Evolutionary conservation across 305 asterid genomes (phyloP).

Genomic region (Solanum aculeatissimum): DNA sequence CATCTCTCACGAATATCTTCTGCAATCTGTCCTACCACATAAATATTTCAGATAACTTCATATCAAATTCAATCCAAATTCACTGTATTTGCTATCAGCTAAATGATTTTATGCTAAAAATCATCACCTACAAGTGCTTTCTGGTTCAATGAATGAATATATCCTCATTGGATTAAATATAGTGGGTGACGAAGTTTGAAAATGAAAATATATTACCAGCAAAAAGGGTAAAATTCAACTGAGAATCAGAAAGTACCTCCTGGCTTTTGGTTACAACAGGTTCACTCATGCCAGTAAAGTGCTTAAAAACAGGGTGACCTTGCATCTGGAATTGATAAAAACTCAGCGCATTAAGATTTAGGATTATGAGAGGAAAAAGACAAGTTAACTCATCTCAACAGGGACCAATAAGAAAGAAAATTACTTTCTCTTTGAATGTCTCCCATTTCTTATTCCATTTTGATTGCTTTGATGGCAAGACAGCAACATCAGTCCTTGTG

Average conservation of each 20-base stretch:
- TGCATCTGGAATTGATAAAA: slow-evolving; percentile 46
- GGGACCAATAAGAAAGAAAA: not conserved
- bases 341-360: not conserved
- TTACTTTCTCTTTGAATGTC: slow-evolving; percentile 67
- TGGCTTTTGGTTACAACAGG: slow-evolving; percentile 82
- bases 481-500: slow-evolving; percentile 62
- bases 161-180: not conserved
- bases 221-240: not conserved
- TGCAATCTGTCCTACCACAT: slow-evolving; percentile 47
- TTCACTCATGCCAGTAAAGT: slow-evolving; percentile 58
- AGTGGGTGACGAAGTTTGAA: not conserved
- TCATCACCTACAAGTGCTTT: not conserved
- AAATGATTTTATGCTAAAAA: not conserved
- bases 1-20: slow-evolving; percentile 91
- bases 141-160: not conserved
- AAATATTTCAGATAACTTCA: not conserved
- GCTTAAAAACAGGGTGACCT: slow-evolving; percentile 62
- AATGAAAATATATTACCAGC: not conserved
- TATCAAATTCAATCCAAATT: not conserved
- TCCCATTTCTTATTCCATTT: slow-evolving; percentile 80
- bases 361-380: not conserved
- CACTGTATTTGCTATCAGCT: not conserved
- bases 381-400: not conserved
- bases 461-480: slow-evolving; percentile 62
- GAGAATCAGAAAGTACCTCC: slow-evolving; percentile 48